Conservation (phyloP, 768 basidiomycete species). For the Termitomyces eurrhizus region DNA sequence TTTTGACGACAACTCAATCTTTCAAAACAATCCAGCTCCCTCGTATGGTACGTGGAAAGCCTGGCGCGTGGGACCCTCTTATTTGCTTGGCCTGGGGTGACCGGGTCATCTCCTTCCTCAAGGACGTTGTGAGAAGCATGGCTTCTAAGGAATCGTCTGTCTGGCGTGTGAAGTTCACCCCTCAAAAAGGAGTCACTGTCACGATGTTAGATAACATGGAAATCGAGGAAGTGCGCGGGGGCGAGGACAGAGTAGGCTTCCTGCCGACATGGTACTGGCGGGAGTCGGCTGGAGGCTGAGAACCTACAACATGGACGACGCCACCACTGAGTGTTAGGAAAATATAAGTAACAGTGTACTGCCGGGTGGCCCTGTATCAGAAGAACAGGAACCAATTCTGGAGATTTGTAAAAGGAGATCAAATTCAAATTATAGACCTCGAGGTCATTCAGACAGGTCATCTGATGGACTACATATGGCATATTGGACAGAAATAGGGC, state of each 20-base stretch:
- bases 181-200: conserved; percentile 54
- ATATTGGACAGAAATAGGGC: conserved; percentile 1
- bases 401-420: conserved; percentile 12
- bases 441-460: conserved; percentile 30
- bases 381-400: conserved; percentile 14
- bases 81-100: conserved; percentile 76
- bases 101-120: conserved; percentile 54
- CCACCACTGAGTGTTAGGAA: conserved; percentile 15
- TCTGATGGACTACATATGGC: conserved; percentile 23
- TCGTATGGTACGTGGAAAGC: conserved; percentile 69
- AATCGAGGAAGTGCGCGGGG: conserved; percentile 54
- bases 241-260: conserved; percentile 78
- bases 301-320: conserved; percentile 1
- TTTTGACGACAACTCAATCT: conserved; percentile 58
- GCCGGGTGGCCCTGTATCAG: conserved; percentile 14
- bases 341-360: conserved; percentile 17
- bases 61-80: conserved; percentile 73
- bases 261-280: conserved; percentile 71
- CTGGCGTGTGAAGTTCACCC: conserved; percentile 70
- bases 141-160: conserved; percentile 33
- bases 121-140: conserved; percentile 26
- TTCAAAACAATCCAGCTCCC: conserved; percentile 82
- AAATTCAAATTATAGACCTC: conserved; percentile 15
- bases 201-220: conserved; percentile 42
- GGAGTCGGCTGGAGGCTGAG: conserved; percentile 21